Evolutionary conservation across 495 filamentous ascomycete genomes (phyloP).

Genomic region (Penicillium coprophilum): DNA sequence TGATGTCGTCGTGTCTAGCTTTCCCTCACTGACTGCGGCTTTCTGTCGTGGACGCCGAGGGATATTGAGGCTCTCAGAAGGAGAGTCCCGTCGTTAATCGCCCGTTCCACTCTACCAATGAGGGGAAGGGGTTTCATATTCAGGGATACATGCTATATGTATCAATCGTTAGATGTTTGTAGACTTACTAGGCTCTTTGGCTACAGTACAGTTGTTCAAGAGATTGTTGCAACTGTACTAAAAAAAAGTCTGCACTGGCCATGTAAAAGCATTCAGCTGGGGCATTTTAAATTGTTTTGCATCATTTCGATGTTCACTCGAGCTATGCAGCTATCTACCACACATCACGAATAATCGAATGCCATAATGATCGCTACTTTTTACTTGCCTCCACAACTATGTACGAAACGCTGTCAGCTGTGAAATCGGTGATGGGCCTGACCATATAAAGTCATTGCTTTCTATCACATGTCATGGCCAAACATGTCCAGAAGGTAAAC

Average conservation of each 20-base stretch:
- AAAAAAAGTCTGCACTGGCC: background rate
- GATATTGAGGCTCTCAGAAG: slow-evolving; percentile 46
- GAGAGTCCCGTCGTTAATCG: slow-evolving; percentile 59
- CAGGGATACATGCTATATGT: slow-evolving; percentile 46
- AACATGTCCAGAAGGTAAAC: background rate
- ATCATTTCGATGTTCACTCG: background rate
- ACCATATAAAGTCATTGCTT: background rate
- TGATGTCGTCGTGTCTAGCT: slow-evolving; percentile 46
- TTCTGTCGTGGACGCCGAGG: slow-evolving; percentile 50
- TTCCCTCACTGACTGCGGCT: slow-evolving; percentile 48
- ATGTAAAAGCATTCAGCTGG: background rate
- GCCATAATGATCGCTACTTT: background rate
- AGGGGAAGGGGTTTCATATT: slow-evolving; percentile 53
- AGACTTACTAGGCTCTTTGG: background rate
- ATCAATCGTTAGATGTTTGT: slow-evolving; percentile 3
- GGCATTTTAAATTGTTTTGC: background rate
- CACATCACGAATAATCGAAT: background rate
- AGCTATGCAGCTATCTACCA: background rate
- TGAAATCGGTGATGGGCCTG: background rate
- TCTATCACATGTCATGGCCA: slow-evolving; percentile 11
- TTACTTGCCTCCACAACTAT: too few relatives aligned
- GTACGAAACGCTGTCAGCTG: background rate
- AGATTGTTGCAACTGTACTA: background rate
- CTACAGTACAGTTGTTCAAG: background rate
- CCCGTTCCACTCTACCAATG: slow-evolving; percentile 52